phyloP scores from a whole-genome alignment of 306 rosid genomes.

The Prunus mira region DNA sequence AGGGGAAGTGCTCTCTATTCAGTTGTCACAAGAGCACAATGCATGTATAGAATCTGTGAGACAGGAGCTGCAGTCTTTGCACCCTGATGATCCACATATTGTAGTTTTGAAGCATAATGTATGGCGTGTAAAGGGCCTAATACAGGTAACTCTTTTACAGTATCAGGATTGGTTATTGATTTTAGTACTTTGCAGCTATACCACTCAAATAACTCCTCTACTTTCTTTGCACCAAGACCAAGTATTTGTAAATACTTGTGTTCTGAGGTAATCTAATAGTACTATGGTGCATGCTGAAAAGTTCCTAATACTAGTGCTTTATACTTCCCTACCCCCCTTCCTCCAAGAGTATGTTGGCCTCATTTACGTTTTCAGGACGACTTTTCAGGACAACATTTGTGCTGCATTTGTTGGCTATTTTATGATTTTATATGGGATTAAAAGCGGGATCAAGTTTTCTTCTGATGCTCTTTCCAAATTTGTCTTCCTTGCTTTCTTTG shows the following conservation, averaged over 20 bases:
- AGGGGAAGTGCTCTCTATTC: constrained; percentile 73
- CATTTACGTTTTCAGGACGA: not conserved
- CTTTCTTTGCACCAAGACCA: constrained; percentile 7
- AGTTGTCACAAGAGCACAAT: constrained; percentile 77
- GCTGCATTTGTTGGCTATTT: not conserved
- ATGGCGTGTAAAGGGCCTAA: constrained; percentile 88
- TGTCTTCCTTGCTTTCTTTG: constrained; percentile 4
- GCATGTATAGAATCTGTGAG: constrained; percentile 70
- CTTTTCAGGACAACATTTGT: not conserved
- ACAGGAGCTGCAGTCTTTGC: constrained; percentile 81
- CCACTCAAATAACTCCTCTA: not conserved
- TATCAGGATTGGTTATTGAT: not conserved
- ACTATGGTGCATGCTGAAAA: not conserved
- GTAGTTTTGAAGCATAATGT: constrained; percentile 90
- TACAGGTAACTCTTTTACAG: constrained; percentile 52
- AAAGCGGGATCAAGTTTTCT: not conserved
- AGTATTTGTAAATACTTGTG: not conserved
- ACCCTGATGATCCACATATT: constrained; percentile 75
- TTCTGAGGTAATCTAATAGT: not conserved
- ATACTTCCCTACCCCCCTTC: not conserved
- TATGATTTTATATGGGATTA: not conserved
- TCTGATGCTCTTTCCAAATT: constrained; percentile 1
- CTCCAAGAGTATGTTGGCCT: not conserved
- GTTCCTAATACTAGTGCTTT: not conserved
- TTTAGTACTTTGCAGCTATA: constrained; percentile 6